Evolutionary conservation across 306 rosid species (phyloP).

Genomic region (Arachis stenosperma): DNA sequence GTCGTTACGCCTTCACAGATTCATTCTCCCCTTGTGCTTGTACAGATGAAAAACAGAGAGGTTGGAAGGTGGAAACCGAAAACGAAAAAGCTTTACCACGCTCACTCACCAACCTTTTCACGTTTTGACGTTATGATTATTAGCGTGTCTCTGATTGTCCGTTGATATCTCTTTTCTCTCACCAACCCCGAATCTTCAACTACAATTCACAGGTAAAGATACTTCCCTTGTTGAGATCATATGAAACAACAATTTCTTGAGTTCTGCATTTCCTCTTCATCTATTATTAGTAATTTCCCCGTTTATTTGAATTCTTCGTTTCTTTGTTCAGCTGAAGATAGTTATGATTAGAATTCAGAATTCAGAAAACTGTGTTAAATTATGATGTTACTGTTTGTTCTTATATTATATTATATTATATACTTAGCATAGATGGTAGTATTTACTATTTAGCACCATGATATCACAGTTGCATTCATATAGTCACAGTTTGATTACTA

Average conservation of each 20-base stretch:
- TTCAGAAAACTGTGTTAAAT: background rate
- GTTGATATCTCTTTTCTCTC: background rate
- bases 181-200: background rate
- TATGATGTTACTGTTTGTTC: background rate
- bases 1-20: background rate
- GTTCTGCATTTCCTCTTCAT: background rate
- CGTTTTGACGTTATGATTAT: background rate
- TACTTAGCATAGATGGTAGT: too few relatives aligned
- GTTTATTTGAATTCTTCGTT: background rate
- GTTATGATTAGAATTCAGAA: background rate
- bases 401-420: too few relatives aligned
- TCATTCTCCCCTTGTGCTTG: background rate
- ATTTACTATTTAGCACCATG: background rate
- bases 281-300: background rate
- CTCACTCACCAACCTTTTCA: too few relatives aligned
- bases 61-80: background rate
- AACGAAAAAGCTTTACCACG: background rate
- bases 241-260: background rate
- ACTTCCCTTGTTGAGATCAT: background rate
- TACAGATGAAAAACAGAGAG: too few relatives aligned
- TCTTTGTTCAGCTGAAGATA: background rate
- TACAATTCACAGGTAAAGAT: slow-evolving; percentile 23
- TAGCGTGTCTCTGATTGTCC: background rate
- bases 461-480: background rate
- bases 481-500: background rate